Percentiles rank a stretch among this genome's conserved stretches.
Conservation (phyloP, 1,284 basidiomycete species). For the Trichosporon inkin region DNA sequence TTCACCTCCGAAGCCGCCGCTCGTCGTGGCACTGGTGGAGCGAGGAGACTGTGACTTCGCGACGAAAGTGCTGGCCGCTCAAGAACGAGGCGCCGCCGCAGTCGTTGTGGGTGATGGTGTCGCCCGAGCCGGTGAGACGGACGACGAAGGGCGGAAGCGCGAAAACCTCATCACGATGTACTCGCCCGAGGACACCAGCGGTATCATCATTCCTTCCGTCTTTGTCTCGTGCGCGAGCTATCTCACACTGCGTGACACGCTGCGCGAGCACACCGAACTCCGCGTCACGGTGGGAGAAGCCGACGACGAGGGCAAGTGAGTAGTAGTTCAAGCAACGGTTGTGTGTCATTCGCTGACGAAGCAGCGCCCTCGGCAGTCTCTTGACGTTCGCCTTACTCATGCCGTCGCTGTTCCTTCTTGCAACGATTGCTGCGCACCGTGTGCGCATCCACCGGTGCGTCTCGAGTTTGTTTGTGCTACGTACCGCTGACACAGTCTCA, state of each 20-base stretch:
- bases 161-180: conserved; percentile 86
- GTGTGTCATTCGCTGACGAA: background rate
- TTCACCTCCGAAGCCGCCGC: conserved; percentile 19
- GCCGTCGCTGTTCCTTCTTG: conserved; percentile 44
- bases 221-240: conserved; percentile 52
- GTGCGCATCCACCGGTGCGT: conserved; percentile 44
- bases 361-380: conserved; percentile 43
- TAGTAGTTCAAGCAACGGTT: background rate
- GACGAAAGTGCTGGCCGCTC: conserved; percentile 75
- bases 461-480: background rate
- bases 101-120: conserved; percentile 76
- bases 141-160: conserved; percentile 62
- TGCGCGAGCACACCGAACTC: conserved; percentile 34
- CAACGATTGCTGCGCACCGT: conserved; percentile 44
- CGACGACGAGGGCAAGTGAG: conserved; percentile 45
- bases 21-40: conserved; percentile 72
- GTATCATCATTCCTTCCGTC: conserved; percentile 51
- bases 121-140: conserved; percentile 38
- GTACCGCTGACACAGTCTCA: conserved; percentile 17
- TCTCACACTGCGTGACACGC: conserved; percentile 47
- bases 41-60: conserved; percentile 82
- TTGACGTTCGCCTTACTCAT: conserved; percentile 47
- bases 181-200: conserved; percentile 59
- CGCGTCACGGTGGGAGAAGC: conserved; percentile 41
- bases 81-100: conserved; percentile 73